These are phyloP conservation scores for Kodamaea restingae DNA, from an alignment of 805 yeast genomes.

Conservation along the genomic window DNA sequence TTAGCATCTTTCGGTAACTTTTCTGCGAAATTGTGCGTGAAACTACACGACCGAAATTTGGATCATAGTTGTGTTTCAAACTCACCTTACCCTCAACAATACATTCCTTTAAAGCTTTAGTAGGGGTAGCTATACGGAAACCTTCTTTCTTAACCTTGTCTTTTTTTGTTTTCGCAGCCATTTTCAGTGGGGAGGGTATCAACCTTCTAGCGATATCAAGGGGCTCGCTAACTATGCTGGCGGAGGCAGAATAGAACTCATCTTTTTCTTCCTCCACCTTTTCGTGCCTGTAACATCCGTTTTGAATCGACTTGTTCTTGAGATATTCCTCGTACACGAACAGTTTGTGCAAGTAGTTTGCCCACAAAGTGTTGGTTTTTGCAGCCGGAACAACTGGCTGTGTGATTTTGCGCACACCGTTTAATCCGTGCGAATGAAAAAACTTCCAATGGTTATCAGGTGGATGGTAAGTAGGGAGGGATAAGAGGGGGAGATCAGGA, in stretches of 20 bases:
- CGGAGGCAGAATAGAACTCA: neutral
- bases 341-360: conserved; percentile 20
- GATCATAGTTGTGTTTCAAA: conserved; percentile 10
- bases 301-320: neutral
- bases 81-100: neutral
- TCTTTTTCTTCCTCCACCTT: neutral
- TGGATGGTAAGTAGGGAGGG: conserved; percentile 10
- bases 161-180: neutral
- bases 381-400: conserved; percentile 1
- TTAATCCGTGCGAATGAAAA: neutral
- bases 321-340: conserved; percentile 16
- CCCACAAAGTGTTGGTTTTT: conserved; percentile 25
- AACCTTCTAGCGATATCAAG: neutral
- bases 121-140: neutral
- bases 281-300: neutral
- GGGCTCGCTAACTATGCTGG: neutral
- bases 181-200: neutral
- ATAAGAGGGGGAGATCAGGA: too few species aligned
- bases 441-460: conserved; percentile 4
- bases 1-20: conserved; percentile 4
- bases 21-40: conserved; percentile 4
- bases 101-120: neutral
- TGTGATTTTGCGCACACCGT: neutral
- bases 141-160: neutral
- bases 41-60: conserved; percentile 5